Base-by-base conservation (phyloP, 2,329 filamentous ascomycete species). In the Calycina herbarum region DNA sequence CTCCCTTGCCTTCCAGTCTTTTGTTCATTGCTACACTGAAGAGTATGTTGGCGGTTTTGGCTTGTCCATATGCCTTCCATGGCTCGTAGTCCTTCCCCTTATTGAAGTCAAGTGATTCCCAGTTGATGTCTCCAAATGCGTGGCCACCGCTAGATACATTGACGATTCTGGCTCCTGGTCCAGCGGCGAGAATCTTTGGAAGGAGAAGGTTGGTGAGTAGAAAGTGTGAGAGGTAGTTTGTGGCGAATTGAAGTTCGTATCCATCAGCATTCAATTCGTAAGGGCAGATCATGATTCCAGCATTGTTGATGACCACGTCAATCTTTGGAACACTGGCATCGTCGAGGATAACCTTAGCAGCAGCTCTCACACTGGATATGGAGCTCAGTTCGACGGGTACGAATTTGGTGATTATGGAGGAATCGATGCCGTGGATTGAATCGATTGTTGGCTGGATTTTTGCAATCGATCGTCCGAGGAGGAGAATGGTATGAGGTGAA, bases 201-300 rank as follows among this genome's bases (percentile, higher is more conserved):
- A 68, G 64, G 13, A 87, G 75, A 1, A 85, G 77, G 31, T 83
- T 77, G 66, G 84, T 82, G 15, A 86, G 77, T 0, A 86, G 78
- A 75, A 86, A 86, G 68, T 85, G 82, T 8, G 76, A 78, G 1
- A 87, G 74, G 70, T 86, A 80, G 71, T 86, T 86, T 6, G 78
- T 81, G 40, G 79, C 83, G 66, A 86, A 82, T 64, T 86, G 83
- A 0, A 72, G 72, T 69, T 87, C 84, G 68, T 80, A 80, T 29
- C 81, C 82, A 67, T 84, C 82, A n/a, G 69, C 66, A 6, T 73
- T 72, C n/a, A 64, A 54, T n/a, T 68, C 64, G 51, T 64, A 70
- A 1, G 69, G 68, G 64, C 54, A 61, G 5, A 63, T 66, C 72
- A 71, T 71, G 10, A 72, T 70, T 27, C 67, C 74, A 0, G 73